phyloP scores from a whole-genome alignment of 2,329 filamentous ascomycete genomes.

The Shiraia sp. region DNA sequence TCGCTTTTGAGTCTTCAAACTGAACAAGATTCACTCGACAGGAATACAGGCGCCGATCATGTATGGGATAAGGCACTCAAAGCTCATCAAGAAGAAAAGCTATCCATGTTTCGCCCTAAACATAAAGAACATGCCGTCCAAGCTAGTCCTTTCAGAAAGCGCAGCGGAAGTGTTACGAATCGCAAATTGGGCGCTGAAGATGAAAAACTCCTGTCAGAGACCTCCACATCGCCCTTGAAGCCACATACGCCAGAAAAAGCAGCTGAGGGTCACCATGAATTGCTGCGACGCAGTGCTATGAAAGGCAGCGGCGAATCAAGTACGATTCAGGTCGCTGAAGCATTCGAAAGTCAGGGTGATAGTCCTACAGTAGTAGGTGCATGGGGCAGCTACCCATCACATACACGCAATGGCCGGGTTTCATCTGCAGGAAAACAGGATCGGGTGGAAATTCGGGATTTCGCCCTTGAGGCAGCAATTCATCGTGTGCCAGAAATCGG shows the following conservation, averaged over 20 bases:
- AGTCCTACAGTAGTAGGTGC: slow-evolving; percentile 35
- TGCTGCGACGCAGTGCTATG: slow-evolving; percentile 29
- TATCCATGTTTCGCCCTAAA: slow-evolving; percentile 37
- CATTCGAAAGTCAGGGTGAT: slow-evolving; percentile 35
- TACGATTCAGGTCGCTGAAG: slow-evolving; percentile 11
- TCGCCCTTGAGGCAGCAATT: slow-evolving; percentile 43
- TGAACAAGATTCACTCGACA: slow-evolving; percentile 29
- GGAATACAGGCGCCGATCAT: slow-evolving; percentile 26
- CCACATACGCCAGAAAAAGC: no score
- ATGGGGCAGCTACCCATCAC: slow-evolving; percentile 53
- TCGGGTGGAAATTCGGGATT: slow-evolving; percentile 48
- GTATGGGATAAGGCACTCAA: slow-evolving; percentile 45
- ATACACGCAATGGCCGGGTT: slow-evolving; percentile 48
- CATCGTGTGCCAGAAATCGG: slow-evolving; percentile 23
- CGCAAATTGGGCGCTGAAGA: slow-evolving; percentile 10
- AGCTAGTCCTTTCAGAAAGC: slow-evolving; percentile 36
- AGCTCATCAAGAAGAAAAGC: slow-evolving; percentile 41
- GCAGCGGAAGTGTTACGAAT: slow-evolving; percentile 29
- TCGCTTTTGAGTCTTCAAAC: slow-evolving; percentile 35
- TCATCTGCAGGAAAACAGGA: slow-evolving; percentile 46
- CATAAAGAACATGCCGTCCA: slow-evolving; percentile 34
- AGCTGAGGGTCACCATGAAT: no score
- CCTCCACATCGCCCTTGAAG: no score
- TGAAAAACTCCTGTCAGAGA: background rate
- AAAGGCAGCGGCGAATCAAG: slow-evolving; percentile 8